Evolutionary conservation across 2,329 filamentous ascomycete species (phyloP), one percentile per base, ranked within the genome.

Genomic region (Zasmidium angulare): DNA sequence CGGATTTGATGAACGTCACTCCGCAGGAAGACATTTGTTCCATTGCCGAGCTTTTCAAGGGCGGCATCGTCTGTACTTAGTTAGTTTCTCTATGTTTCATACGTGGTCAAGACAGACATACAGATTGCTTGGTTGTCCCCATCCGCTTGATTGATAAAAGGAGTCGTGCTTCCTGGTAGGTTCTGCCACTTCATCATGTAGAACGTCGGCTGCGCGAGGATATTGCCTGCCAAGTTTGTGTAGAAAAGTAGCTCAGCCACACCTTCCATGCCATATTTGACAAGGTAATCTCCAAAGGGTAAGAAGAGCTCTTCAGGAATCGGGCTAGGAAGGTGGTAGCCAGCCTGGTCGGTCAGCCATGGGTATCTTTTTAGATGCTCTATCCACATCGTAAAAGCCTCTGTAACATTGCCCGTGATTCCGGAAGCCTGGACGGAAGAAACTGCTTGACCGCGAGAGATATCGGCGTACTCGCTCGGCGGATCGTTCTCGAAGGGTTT

Each of bases 281-380:
- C 66, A 12, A 79, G 71, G 56, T 83, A 83, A 2, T 81, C 73
- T 19, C 77, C 75, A 58, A 80, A 83, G 1, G 79, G 75, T 2
- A 82, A 67, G 20, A 79, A 66, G 1, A 84, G 69, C 46, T 82
- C 80, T 26, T 76, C 72, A 0, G 80, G 79, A 0, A 82, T 75
- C 6, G 74, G 72, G 14, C 71, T 64, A 0, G 79, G 76, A 0
- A 81, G 69, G 21, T 80, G 77, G 58, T 80, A 81, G 9, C 80
- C 80, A 1, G 50, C 56, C 1, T 70, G 64, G 9, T 29, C 26
- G 11, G 26, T 29, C 26, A 76, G 53, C 43, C 69, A 72, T 0
- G 74, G 68, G 58, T 75, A 77, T 23, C 53, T 36, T 20, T 54
- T 19, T 10, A 58, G 40, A 40, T 58, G 55, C 11, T 17, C 49